Conservation (phyloP, 2,329 filamentous ascomycete species). For the Periconia macrospinosa region DNA sequence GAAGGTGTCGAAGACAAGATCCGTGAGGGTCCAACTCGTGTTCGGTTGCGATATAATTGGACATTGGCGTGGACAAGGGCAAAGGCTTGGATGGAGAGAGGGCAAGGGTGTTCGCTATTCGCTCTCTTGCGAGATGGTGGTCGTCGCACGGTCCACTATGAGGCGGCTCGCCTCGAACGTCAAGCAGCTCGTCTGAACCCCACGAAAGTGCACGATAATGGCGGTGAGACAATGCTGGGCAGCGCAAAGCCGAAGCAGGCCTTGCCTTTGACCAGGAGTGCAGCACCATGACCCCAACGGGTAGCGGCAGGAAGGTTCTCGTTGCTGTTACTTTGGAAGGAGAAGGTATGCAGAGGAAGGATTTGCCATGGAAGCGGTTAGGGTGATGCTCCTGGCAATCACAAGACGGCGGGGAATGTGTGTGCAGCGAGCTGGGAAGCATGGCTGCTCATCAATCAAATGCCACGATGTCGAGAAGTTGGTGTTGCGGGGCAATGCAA, state of each 20-base stretch:
- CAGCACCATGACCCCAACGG: too few species aligned
- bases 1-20: background rate
- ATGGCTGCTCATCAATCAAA: background rate
- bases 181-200: background rate
- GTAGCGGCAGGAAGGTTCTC: background rate
- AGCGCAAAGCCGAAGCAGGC: background rate
- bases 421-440: background rate
- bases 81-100: background rate
- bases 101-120: background rate
- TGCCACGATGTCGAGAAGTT: background rate
- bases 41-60: background rate
- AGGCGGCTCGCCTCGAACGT: background rate
- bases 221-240: conserved; percentile 1
- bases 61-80: background rate
- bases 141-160: background rate
- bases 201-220: background rate
- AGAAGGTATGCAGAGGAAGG: too few species aligned
- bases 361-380: background rate
- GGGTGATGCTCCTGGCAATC: background rate
- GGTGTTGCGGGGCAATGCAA: conserved; percentile 1
- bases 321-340: too few species aligned
- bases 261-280: background rate
- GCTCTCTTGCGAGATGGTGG: background rate
- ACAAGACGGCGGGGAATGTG: background rate
- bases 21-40: background rate